A percentile compares a stretch with the other conserved stretches of the same genome.
Conservation (phyloP, 768 basidiomycete species). For the Gloeopeniophorella convolvens region DNA sequence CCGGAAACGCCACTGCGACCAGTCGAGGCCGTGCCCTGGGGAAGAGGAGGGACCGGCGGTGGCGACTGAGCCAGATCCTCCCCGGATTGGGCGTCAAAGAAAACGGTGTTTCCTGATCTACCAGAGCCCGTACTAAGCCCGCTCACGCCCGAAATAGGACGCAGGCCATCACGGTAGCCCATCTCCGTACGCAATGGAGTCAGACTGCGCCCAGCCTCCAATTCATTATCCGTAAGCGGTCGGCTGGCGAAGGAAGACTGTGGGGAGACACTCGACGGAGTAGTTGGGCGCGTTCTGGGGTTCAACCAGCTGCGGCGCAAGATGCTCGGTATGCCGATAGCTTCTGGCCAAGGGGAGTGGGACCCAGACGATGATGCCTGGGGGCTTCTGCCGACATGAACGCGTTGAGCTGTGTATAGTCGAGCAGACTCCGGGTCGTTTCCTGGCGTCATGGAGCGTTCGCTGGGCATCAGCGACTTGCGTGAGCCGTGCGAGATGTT, state of each 20-base stretch:
- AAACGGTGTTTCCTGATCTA: slow-evolving; percentile 48
- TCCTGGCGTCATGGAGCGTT: slow-evolving; percentile 26
- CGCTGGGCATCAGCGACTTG: slow-evolving; percentile 24
- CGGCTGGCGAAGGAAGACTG: slow-evolving; percentile 10
- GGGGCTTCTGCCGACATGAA: slow-evolving; percentile 26
- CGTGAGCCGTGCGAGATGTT: slow-evolving; percentile 4
- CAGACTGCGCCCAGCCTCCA: slow-evolving; percentile 29
- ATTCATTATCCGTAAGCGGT: slow-evolving; percentile 19
- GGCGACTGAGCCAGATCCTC: slow-evolving; percentile 40
- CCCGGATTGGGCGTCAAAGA: slow-evolving; percentile 53
- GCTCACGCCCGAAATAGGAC: slow-evolving; percentile 56
- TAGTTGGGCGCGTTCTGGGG: slow-evolving; percentile 5
- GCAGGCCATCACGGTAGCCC: slow-evolving; percentile 27
- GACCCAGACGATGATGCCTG: slow-evolving; percentile 26
- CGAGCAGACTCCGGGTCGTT: slow-evolving; percentile 34
- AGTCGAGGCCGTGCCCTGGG: slow-evolving; percentile 6
- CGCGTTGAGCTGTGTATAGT: slow-evolving; percentile 44
- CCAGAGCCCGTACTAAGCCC: slow-evolving; percentile 36
- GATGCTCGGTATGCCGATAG: slow-evolving; percentile 11
- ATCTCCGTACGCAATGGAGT: slow-evolving; percentile 17
- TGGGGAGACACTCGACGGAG: slow-evolving; percentile 1
- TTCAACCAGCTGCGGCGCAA: slow-evolving; percentile 20
- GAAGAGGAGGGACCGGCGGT: slow-evolving; percentile 32
- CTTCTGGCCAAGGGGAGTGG: slow-evolving; percentile 7
- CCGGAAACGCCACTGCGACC: slow-evolving; percentile 1